Conservation (phyloP, 1,284 basidiomycete genomes). For the Fomes fomentarius region DNA sequence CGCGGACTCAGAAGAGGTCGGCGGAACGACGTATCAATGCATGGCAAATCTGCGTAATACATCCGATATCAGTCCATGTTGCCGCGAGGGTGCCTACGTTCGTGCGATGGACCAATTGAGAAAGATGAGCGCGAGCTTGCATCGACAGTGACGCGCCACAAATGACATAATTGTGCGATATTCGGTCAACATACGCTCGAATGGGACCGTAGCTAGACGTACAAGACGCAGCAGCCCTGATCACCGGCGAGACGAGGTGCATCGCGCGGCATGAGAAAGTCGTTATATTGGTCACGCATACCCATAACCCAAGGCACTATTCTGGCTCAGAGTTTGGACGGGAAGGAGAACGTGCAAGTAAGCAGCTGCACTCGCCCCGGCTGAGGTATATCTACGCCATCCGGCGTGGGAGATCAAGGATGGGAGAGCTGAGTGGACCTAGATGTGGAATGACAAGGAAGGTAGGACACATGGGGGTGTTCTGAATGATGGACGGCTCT, state of each 20-base stretch:
- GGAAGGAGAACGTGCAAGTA: background rate
- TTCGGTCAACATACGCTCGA: slow-evolving; percentile 5
- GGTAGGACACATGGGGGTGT: slow-evolving; percentile 13
- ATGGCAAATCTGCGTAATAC: slow-evolving; percentile 16
- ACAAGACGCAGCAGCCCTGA: slow-evolving; percentile 2
- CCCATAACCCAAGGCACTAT: slow-evolving; percentile 2
- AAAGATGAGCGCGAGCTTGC: slow-evolving; percentile 6
- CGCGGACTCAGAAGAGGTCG: background rate
- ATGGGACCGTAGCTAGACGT: background rate
- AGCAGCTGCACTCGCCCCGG: background rate
- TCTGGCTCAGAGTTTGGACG: background rate
- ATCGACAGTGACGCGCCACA: slow-evolving; percentile 6
- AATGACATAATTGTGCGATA: slow-evolving; percentile 8
- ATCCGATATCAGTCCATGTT: slow-evolving; percentile 21
- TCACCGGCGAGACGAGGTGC: slow-evolving; percentile 5
- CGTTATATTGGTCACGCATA: background rate
- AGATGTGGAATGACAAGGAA: slow-evolving; percentile 14
- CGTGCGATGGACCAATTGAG: slow-evolving; percentile 16
- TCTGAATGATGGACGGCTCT: slow-evolving; percentile 9
- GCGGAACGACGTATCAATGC: slow-evolving; percentile 22
- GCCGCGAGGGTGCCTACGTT: slow-evolving; percentile 12
- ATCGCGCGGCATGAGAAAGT: slow-evolving; percentile 1
- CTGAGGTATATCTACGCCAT: slow-evolving; percentile 12
- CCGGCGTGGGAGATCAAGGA: background rate
- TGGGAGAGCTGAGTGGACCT: slow-evolving; percentile 3